Conservation (phyloP, 2,329 filamentous ascomycete genomes). For the Celoporthe dispersa region DNA sequence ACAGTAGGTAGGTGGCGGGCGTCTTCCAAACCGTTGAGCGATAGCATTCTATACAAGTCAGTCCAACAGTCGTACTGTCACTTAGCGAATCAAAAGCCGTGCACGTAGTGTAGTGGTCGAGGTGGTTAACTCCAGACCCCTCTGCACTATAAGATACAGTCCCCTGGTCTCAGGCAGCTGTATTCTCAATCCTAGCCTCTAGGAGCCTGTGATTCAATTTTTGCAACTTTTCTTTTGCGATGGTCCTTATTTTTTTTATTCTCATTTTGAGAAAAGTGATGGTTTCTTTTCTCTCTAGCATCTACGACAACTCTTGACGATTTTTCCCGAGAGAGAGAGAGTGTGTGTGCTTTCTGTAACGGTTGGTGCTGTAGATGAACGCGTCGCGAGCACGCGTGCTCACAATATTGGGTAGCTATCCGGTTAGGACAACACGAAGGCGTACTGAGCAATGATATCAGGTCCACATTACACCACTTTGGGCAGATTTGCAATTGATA, state of each 20-base stretch:
- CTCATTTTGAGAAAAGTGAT: not conserved
- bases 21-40: not conserved
- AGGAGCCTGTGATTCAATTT: not conserved
- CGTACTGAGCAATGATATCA: too few species aligned
- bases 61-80: not conserved
- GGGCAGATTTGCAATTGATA: too few species aligned
- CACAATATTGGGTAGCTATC: not conserved
- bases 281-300: not conserved
- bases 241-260: not conserved
- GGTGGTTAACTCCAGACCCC: not conserved
- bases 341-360: not conserved
- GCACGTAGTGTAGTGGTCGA: not conserved
- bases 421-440: not conserved
- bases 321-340: not conserved
- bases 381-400: too few species aligned
- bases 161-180: not conserved
- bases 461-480: too few species aligned
- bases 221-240: not conserved
- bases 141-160: conserved; percentile 3
- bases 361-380: not conserved
- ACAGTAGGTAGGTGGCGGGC: not conserved
- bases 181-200: not conserved
- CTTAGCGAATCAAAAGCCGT: not conserved
- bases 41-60: not conserved
- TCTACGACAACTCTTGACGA: too few species aligned